Evolutionary conservation across 2,329 filamentous ascomycete species (phyloP).

Genomic region (Fusarium acutatum): DNA sequence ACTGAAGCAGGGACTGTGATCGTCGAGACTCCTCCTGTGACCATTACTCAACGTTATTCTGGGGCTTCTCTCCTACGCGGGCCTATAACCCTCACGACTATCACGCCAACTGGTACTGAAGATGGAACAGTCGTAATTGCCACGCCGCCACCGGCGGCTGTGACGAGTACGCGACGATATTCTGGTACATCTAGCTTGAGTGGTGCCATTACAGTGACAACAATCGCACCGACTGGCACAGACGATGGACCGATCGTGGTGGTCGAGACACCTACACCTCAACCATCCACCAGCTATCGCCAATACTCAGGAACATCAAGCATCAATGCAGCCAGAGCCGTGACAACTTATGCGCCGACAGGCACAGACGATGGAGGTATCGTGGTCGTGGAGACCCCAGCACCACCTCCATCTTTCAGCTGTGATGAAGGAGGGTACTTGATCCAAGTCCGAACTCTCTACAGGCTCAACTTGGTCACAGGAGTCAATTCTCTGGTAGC

Average conservation of each 20-base stretch:
- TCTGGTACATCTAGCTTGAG: not conserved
- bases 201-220: not conserved
- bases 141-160: not conserved
- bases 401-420: not conserved
- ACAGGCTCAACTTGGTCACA: not conserved
- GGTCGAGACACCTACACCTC: not conserved
- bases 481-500: not conserved
- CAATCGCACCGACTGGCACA: not conserved
- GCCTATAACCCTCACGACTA: fast-evolving
- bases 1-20: not conserved
- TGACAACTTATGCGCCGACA: not conserved
- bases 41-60: not conserved
- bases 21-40: not conserved
- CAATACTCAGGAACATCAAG: not conserved
- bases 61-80: not conserved
- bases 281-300: not conserved
- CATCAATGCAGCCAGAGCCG: not conserved
- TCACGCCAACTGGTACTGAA: not conserved
- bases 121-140: not conserved
- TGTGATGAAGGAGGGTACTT: constrained; percentile 19
- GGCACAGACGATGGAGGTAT: not conserved
- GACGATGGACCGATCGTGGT: not conserved
- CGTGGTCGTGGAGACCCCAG: constrained; percentile 2
- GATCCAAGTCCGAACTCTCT: constrained; percentile 7
- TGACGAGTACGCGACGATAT: not conserved